A percentile compares a stretch with the other conserved stretches of the same genome.
Conservation (phyloP, 306 rosid genomes). For the Castanea mollissima region DNA sequence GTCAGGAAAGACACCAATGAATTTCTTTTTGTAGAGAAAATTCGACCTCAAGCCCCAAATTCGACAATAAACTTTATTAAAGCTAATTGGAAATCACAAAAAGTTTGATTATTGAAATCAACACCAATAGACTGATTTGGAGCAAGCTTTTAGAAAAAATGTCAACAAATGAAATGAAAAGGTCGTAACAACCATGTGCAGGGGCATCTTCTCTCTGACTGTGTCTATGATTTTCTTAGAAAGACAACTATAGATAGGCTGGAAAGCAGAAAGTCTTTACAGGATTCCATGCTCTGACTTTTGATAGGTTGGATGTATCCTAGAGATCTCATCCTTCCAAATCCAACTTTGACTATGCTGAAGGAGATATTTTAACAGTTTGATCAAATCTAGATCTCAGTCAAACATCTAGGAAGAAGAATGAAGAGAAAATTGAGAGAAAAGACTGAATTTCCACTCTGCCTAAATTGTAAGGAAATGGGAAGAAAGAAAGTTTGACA, state of each 20-base stretch:
- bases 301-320: not conserved
- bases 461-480: too few species aligned
- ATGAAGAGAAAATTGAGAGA: too few species aligned
- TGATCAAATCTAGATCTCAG: not conserved
- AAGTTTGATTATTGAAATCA: too few species aligned
- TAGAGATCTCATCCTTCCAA: slow-evolving; percentile 10
- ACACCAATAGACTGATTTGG: not conserved
- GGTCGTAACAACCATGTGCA: not conserved
- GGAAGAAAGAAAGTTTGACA: too few species aligned
- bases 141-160: not conserved
- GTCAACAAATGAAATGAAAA: not conserved
- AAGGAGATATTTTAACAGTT: not conserved
- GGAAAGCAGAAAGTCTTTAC: slow-evolving; percentile 21
- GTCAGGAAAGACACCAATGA: too few species aligned
- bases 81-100: too few species aligned
- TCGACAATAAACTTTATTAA: too few species aligned
- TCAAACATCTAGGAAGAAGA: too few species aligned
- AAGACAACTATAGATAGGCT: slow-evolving; percentile 18
- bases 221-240: not conserved
- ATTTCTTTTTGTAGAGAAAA: too few species aligned
- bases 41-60: too few species aligned
- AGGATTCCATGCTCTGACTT: not conserved
- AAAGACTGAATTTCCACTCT: too few species aligned
- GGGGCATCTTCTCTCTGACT: not conserved
- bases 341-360: slow-evolving; percentile 10